Percentiles rank a stretch among this genome's conserved stretches.
Conservation (phyloP, 768 basidiomycete species). For the Mycena leptocephala region DNA sequence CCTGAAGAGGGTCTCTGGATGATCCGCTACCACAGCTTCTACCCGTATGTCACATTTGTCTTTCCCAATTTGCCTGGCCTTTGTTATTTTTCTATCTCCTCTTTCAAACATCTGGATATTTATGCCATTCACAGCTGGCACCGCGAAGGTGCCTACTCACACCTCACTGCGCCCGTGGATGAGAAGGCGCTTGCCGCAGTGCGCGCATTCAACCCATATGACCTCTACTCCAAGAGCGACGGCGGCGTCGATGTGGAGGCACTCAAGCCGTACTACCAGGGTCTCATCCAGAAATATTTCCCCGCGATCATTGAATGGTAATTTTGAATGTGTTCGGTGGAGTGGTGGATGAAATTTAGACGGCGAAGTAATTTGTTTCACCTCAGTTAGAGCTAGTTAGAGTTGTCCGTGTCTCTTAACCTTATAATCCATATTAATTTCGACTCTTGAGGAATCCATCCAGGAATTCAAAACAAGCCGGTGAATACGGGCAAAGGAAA, state of each 20-base stretch:
- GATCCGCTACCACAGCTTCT: constrained; percentile 97
- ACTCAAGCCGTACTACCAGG: constrained; percentile 88
- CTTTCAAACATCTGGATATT: too few relatives aligned
- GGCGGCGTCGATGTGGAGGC: constrained; percentile 72
- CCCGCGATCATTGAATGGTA: constrained; percentile 88
- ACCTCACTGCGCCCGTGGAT: constrained; percentile 86
- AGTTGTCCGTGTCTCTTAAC: too few relatives aligned
- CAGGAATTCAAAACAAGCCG: too few relatives aligned
- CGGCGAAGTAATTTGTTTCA: too few relatives aligned
- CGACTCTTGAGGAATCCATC: too few relatives aligned
- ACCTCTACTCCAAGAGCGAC: constrained; percentile 93
- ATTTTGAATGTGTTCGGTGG: too few relatives aligned
- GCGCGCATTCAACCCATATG: constrained; percentile 93
- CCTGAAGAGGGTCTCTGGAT: constrained; percentile 89
- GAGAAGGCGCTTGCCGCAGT: constrained; percentile 78
- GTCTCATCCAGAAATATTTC: constrained; percentile 90
- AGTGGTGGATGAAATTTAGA: too few relatives aligned
- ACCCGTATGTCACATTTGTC: constrained; percentile 67
- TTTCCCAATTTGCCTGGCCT: not conserved
- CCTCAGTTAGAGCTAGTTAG: too few relatives aligned
- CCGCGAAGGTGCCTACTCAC: constrained; percentile 87
- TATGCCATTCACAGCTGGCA: constrained; percentile 81
- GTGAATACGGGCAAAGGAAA: too few relatives aligned
- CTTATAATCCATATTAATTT: too few relatives aligned
- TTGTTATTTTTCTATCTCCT: too few relatives aligned